phyloP scores from a whole-genome alignment of 345 rosid species.

The Lepidium aucheri region DNA sequence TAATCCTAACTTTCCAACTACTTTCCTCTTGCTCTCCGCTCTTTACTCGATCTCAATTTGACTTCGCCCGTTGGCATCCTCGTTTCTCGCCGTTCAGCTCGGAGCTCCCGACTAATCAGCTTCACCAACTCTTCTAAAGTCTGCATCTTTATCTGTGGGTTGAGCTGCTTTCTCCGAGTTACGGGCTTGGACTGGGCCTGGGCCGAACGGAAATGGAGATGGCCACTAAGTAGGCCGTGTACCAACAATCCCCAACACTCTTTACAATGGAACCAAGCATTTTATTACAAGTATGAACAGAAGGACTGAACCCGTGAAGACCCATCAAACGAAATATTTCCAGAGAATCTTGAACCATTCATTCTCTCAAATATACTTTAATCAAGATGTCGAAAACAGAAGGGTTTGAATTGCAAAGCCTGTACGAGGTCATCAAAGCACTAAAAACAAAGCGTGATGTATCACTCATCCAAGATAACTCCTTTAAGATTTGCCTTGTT shows the following conservation, averaged over 20 bases:
- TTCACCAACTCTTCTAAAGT: too few relatives aligned
- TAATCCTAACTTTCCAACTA: too few relatives aligned
- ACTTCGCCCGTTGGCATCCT: too few relatives aligned
- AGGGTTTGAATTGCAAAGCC: conserved; percentile 83
- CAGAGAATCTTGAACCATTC: conserved; percentile 51
- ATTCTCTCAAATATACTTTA: conserved; percentile 53
- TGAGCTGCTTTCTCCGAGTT: too few relatives aligned
- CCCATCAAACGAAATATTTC: conserved; percentile 58
- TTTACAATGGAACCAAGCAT: conserved; percentile 51
- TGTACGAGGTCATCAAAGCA: conserved; percentile 62
- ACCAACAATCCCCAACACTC: conserved; percentile 24
- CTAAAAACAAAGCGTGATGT: conserved; percentile 48
- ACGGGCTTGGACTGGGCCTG: too few relatives aligned
- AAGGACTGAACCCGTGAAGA: conserved; percentile 57
- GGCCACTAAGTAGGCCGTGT: too few relatives aligned
- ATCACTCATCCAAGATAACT: conserved; percentile 37
- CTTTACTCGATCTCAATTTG: too few relatives aligned
- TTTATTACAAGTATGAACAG: conserved; percentile 61
- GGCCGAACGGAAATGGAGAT: too few relatives aligned
- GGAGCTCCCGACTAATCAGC: too few relatives aligned
- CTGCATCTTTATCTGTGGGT: too few relatives aligned
- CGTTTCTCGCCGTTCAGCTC: too few relatives aligned
- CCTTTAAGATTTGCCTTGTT: conserved; percentile 53
- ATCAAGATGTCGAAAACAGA: conserved; percentile 77
- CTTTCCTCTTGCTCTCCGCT: too few relatives aligned